Evolutionary conservation across 495 filamentous ascomycete genomes (phyloP), one percentile per base, ranked within the genome.

Genomic region (Schizothecium vesticola): DNA sequence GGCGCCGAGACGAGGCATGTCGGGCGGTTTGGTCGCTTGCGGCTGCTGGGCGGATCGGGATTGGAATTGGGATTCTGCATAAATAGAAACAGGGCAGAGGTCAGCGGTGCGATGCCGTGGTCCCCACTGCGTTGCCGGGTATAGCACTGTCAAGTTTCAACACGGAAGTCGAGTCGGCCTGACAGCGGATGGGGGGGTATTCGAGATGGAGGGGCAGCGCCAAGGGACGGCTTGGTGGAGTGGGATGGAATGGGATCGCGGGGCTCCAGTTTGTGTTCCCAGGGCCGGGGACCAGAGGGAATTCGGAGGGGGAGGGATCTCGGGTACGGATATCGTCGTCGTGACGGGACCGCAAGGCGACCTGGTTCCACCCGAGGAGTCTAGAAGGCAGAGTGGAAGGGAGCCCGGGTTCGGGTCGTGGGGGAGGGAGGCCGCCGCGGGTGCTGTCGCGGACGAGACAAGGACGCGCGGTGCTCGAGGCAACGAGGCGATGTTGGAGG

Each of bases 1-100:
- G 68, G 94, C 92, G 75, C 89, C 90, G 72, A 94, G 80, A 69
- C 82, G 73, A 69, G 81, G 73, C 79, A 82, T 83, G 51, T 82
- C 77, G 78, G 76, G 69, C 75, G 82, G 71, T 75, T 84, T 31
- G n/a, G 33, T n/a, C 61, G 56, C 51, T 73, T 78, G 81, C 70
- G 69, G 59, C 25, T 29, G 62, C 65, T 66, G 74, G 43, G 19
- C 43, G 43, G 43, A n/a, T 51, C 43, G 43, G 43, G 43, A 7
- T 19, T 51, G 19, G 6, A 19, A 51, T 51, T 51, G 43, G 43
- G 43, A 51, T 51, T 74, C 82, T 84, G 79, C 77, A 80, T 78
- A 73, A 78, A 80, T 72, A 59, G 59, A 51, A 68, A 63, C 66
- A 59, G 69, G 66, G 64, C 61, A 63, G 31, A 51, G 43, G 16